phyloP scores from a whole-genome alignment of 2,329 filamentous ascomycete species.

The Harringtonia lauricola region DNA sequence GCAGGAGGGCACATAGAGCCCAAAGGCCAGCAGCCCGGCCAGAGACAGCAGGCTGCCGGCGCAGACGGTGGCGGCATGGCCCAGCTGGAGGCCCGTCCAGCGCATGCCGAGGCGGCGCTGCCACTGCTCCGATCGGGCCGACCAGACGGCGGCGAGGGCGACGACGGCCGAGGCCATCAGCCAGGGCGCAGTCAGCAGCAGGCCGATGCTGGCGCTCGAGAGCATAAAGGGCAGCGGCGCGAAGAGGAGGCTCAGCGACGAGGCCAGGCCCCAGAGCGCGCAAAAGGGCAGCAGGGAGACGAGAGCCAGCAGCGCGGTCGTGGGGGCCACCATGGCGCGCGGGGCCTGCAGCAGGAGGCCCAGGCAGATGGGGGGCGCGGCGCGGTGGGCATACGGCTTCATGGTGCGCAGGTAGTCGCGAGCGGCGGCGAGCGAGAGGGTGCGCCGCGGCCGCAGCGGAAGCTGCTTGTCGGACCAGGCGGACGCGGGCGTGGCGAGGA shows the following conservation, averaged over 20 bases:
- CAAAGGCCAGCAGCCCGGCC: constrained; percentile 32
- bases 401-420: constrained; percentile 28
- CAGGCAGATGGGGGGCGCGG: constrained; percentile 19
- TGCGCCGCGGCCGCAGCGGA: constrained; percentile 15
- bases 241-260: constrained; percentile 36
- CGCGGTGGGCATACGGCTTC: constrained; percentile 10
- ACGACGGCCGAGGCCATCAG: constrained; percentile 22
- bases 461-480: constrained; percentile 16
- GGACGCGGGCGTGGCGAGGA: constrained; percentile 15
- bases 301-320: constrained; percentile 32
- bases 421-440: constrained; percentile 21
- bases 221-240: constrained; percentile 31
- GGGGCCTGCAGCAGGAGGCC: constrained; percentile 30
- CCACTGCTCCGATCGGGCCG: background rate
- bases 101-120: background rate
- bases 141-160: background rate
- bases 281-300: constrained; percentile 32
- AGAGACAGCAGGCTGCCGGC: constrained; percentile 27
- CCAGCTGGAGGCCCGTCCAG: constrained; percentile 2
- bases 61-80: constrained; percentile 15
- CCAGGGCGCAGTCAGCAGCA: constrained; percentile 33
- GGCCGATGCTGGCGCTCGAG: constrained; percentile 26
- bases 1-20: constrained; percentile 27
- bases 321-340: constrained; percentile 37
- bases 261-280: constrained; percentile 34